Conservation (phyloP, 257 asterid species). For the Paraleonurus japonicus region DNA sequence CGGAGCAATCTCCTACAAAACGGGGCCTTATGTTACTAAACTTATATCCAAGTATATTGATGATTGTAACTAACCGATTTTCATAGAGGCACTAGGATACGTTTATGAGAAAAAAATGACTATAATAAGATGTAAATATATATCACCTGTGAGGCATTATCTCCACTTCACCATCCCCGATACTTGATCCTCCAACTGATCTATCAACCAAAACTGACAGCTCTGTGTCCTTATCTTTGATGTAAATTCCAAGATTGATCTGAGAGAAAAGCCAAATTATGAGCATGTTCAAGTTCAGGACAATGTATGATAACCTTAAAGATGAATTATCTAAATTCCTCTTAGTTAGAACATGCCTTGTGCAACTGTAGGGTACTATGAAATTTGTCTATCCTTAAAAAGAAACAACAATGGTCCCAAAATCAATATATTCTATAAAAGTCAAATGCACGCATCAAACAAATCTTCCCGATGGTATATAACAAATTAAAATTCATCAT, state of each 20-base stretch:
- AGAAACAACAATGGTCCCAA: not conserved
- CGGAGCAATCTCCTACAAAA: slow-evolving; percentile 79
- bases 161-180: slow-evolving; percentile 81
- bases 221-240: slow-evolving; percentile 72
- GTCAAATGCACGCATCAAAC: not conserved
- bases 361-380: not conserved
- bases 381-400: not conserved
- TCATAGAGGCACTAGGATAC: not conserved
- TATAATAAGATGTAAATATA: too few relatives aligned
- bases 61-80: not conserved
- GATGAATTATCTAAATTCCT: not conserved
- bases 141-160: slow-evolving; percentile 97
- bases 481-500: too few relatives aligned
- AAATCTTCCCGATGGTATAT: too few relatives aligned
- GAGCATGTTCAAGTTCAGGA: not conserved
- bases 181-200: slow-evolving; percentile 93
- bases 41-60: not conserved
- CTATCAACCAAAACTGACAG: slow-evolving; percentile 93
- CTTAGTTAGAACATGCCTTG: not conserved
- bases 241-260: slow-evolving; percentile 90
- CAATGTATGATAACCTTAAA: too few relatives aligned
- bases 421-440: not conserved
- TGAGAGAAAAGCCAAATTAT: slow-evolving; percentile 29
- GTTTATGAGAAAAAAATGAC: not conserved
- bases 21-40: slow-evolving; percentile 23